Conservation (phyloP, 2,329 filamentous ascomycete species). For the Neofusicoccum sp. region DNA sequence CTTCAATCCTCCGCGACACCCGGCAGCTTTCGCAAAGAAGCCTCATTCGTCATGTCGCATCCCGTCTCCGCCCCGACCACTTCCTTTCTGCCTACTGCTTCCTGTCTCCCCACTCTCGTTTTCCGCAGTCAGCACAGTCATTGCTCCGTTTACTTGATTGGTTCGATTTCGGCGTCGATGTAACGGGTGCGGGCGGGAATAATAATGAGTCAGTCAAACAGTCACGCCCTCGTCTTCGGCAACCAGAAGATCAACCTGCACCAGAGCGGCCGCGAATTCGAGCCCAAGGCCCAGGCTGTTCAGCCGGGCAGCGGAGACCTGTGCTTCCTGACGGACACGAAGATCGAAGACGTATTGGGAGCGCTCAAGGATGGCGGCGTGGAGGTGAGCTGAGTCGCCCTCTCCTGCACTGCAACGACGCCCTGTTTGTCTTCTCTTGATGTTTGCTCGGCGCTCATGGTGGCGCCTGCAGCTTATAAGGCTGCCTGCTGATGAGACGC, state of each 20-base stretch:
- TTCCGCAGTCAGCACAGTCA: too few relatives aligned
- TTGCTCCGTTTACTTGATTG: too few relatives aligned
- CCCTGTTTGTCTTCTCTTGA: too few relatives aligned
- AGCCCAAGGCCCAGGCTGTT: constrained; percentile 24
- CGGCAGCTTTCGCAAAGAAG: not conserved
- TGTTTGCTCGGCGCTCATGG: too few relatives aligned
- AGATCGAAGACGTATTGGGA: constrained; percentile 20
- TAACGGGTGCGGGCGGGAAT: too few relatives aligned
- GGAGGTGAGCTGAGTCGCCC: constrained; percentile 10
- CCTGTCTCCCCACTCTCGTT: too few relatives aligned
- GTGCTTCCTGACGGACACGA: constrained; percentile 22
- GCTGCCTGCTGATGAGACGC: not conserved
- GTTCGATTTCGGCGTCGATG: too few relatives aligned
- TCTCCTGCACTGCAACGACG: not conserved
- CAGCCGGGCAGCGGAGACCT: constrained; percentile 24
- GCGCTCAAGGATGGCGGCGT: constrained; percentile 20
- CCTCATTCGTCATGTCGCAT: too few relatives aligned
- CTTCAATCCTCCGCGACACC: not conserved
- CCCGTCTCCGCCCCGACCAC: not conserved
- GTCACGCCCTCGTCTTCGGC: constrained; percentile 24
- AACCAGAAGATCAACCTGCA: constrained; percentile 26
- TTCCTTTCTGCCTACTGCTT: not conserved
- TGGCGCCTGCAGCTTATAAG: too few relatives aligned
- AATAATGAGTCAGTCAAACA: not conserved
- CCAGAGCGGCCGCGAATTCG: constrained; percentile 24